Base-by-base conservation (phyloP, 495 filamentous ascomycete species). In the Daldinia decipiens region DNA sequence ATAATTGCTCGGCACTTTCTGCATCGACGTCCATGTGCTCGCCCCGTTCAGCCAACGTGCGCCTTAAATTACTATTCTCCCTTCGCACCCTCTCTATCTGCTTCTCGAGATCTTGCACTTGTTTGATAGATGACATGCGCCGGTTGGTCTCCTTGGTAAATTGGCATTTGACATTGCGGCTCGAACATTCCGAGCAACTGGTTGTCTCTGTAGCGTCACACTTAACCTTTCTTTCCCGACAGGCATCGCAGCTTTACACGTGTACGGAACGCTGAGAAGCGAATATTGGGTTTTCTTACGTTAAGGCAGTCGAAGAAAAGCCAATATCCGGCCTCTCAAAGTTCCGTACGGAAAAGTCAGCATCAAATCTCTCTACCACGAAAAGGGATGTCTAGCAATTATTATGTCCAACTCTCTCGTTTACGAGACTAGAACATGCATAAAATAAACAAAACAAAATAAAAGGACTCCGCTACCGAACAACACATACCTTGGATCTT, bases 121-220 rank as follows among this genome's bases (percentile, higher is more conserved):
- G 95, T 89, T 98, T 99, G 79, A 98, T 98, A 13, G 94, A 97
- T 52, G 95, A 98, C 95, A 99, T 99, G 68, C 95, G 89, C 53
- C 96, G 89, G 79, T 99, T 99, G 21, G 95, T 98, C 79, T 99
- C 95, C 82, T 99, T 99, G 51, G 95, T 99, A 77, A 99, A 99
- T 78, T 97, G 95, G 76, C 95, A 99, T 77, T 95, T 96, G 54
- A 97, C 94, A 76, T 92, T 94, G 69, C 95, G 88, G 74, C 93
- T 97, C 13, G 92, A 92, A 81, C 95, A 99, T 82, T 99, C 95
- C 2, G 95, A 97, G 80, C 95, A 99, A 79, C 93, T 95, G 26
- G 91, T 87, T 40, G 92, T 97, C 71, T 99, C 95, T 56, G 95
- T 98, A 34, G 95, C 95, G 82, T 99, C 95, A 82, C 95, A 99